Base-by-base conservation (phyloP, 2,329 filamentous ascomycete genomes). In the Colletotrichum orchidophilum region DNA sequence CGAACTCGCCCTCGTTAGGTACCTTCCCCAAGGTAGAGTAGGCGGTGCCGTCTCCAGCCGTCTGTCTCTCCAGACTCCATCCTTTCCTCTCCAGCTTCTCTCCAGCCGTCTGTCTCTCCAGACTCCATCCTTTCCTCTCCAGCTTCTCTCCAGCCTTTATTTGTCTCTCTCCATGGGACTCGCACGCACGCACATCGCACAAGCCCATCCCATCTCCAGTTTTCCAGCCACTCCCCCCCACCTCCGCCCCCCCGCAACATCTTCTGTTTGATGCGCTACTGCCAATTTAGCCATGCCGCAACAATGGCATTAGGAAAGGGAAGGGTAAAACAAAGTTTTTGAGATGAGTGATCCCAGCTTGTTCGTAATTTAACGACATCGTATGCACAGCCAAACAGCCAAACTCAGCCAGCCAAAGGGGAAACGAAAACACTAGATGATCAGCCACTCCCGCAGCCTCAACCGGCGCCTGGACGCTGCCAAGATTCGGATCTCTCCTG, bases 131-230 rank as follows among this genome's bases (percentile, higher is more conserved):
- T 18, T 63, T 24, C 15, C 42, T 55, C 29, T 50, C 42, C 59
- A 50, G n/a, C 27, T 50, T 61, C 27, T 11, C 35, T 42, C 39
- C 26, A 27, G 57, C 11, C n/a, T 60, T 24, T 29, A 18, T n/a
- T 46, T 46, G 3, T 21, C 18, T 46, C 54, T 46, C 39, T 61
- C 59, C 59, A 52, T 18, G 59, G 39, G 39, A 21, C 8, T n/a
- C n/a, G 18, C 39, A n/a, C 35, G 13, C 13, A 39, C 39, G 39
- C 39, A 46, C 39, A 46, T 46, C n/a, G n/a, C n/a, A n/a, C n/a
- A n/a, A 49, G 27, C 26, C 49, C 49, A 54, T 63, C 64, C 31
- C 13, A 63, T 62, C 57, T 53, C 57, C 57, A 53, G 13, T 15
- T 31, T 35, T 62, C n/a, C n/a, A 61, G 18, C 9, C 9, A 31